phyloP scores from a whole-genome alignment of 208 protist genomes.

The Polymyxa betae region DNA sequence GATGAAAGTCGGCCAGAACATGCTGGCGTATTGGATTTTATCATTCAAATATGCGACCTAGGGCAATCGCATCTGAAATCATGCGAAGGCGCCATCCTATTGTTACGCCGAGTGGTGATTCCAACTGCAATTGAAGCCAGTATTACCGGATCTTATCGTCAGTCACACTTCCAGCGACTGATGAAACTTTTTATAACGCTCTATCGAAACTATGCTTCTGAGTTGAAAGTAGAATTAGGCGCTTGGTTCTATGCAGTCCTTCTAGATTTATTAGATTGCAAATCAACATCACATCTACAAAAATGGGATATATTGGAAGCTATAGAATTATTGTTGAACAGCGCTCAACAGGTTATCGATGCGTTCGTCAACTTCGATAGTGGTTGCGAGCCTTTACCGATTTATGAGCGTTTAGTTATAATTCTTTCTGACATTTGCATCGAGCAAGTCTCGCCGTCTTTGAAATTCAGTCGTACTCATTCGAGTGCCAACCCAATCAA shows the following conservation, averaged over 20 bases:
- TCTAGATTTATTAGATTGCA: background rate
- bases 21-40: background rate
- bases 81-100: background rate
- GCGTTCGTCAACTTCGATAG: background rate
- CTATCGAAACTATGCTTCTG: background rate
- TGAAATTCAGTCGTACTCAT: background rate
- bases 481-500: background rate
- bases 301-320: background rate
- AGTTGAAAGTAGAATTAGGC: conserved; percentile 32
- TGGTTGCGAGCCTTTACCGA: background rate
- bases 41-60: background rate
- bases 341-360: conserved; percentile 3
- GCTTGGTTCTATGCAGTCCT: conserved; percentile 22
- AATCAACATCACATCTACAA: background rate
- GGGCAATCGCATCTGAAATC: background rate
- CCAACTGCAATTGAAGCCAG: background rate
- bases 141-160: conserved; percentile 26
- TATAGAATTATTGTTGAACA: conserved; percentile 11
- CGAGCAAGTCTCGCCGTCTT: too few species aligned
- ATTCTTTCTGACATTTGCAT: background rate
- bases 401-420: background rate
- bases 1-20: background rate
- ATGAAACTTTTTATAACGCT: background rate
- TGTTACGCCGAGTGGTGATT: conserved; percentile 9
- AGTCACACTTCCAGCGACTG: background rate